Percentiles rank a stretch among this genome's conserved stretches.
phyloP scores from a whole-genome alignment of 495 filamentous ascomycete species.

The Neurospora sp. region DNA sequence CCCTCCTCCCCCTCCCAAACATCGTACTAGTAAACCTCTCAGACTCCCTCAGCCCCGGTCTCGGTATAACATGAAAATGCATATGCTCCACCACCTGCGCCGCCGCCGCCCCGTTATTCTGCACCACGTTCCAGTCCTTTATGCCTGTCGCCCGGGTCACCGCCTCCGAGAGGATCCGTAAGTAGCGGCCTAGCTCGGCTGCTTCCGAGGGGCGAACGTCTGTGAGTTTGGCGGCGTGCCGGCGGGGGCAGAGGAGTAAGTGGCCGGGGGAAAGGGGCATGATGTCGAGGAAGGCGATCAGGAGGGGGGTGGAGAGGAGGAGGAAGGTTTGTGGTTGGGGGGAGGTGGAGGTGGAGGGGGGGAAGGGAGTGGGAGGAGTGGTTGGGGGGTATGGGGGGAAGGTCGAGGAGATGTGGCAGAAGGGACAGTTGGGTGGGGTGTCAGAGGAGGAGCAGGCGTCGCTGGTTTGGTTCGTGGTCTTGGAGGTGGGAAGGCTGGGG shows the following conservation, averaged over 20 bases:
- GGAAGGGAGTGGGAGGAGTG: slow-evolving; percentile 21
- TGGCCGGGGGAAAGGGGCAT: slow-evolving; percentile 75
- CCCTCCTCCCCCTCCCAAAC: slow-evolving; percentile 75
- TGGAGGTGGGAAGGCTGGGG: neutral
- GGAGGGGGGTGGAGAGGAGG: slow-evolving; percentile 59
- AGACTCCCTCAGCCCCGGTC: slow-evolving; percentile 43
- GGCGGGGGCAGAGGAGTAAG: slow-evolving; percentile 62
- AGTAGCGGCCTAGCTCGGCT: slow-evolving; percentile 56
- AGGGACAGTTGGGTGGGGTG: slow-evolving; percentile 40
- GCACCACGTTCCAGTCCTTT: slow-evolving; percentile 81
- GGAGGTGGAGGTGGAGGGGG: slow-evolving; percentile 19
- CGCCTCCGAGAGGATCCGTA: slow-evolving; percentile 64
- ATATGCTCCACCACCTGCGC: slow-evolving; percentile 87
- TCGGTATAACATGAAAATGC: slow-evolving; percentile 86
- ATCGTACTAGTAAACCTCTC: slow-evolving; percentile 53
- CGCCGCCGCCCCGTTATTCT: slow-evolving; percentile 84
- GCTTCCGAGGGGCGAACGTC: slow-evolving; percentile 49
- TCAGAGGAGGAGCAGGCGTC: neutral
- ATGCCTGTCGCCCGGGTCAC: slow-evolving; percentile 54
- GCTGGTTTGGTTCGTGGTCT: neutral
- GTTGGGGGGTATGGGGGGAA: slow-evolving; percentile 36
- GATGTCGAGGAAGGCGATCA: slow-evolving; percentile 84
- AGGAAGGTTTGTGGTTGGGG: slow-evolving; percentile 48
- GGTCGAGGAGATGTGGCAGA: slow-evolving; percentile 50
- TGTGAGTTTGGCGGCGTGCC: slow-evolving; percentile 60